Percentiles rank a stretch among this genome's conserved stretches.
Conservation (phyloP, 83 land plant species). For the Thuja plicata region DNA sequence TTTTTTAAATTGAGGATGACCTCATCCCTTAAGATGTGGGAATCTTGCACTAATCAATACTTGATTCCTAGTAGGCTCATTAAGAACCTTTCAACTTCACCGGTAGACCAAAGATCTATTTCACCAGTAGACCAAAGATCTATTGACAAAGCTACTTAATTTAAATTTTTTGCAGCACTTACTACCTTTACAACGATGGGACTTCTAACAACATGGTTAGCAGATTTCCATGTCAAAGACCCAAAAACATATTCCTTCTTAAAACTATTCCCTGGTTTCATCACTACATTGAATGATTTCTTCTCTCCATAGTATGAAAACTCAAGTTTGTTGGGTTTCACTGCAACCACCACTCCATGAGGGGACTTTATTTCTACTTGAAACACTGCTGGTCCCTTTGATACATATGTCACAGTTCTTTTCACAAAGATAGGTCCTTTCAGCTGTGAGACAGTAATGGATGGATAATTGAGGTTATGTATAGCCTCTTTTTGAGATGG, state of each 20-base stretch:
- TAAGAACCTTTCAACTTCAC: no score
- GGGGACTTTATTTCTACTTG: conserved; percentile 7
- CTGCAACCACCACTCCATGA: conserved; percentile 15
- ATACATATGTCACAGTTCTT: conserved; percentile 33
- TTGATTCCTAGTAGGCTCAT: no score
- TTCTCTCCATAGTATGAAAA: conserved; percentile 24
- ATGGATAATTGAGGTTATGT: conserved; percentile 45
- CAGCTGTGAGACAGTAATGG: conserved; percentile 31
- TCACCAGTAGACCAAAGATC: no score
- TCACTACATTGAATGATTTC: conserved; percentile 21
- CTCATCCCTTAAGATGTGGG: no score
- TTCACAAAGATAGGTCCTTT: background rate
- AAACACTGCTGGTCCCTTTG: conserved; percentile 23
- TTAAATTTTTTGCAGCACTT: background rate
- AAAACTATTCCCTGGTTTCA: background rate
- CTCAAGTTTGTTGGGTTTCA: conserved; percentile 22
- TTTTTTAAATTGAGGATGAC: no score
- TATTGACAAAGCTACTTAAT: background rate
- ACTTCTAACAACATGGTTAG: conserved; percentile 21
- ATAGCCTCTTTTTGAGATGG: background rate
- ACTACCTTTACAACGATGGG: conserved; percentile 22
- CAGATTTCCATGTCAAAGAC: conserved; percentile 21
- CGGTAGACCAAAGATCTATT: no score
- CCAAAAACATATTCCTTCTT: conserved; percentile 18
- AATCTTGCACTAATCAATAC: no score